These are phyloP conservation scores for Serendipita sp. DNA, from an alignment of 768 basidiomycete genomes.

Conservation along the genomic window DNA sequence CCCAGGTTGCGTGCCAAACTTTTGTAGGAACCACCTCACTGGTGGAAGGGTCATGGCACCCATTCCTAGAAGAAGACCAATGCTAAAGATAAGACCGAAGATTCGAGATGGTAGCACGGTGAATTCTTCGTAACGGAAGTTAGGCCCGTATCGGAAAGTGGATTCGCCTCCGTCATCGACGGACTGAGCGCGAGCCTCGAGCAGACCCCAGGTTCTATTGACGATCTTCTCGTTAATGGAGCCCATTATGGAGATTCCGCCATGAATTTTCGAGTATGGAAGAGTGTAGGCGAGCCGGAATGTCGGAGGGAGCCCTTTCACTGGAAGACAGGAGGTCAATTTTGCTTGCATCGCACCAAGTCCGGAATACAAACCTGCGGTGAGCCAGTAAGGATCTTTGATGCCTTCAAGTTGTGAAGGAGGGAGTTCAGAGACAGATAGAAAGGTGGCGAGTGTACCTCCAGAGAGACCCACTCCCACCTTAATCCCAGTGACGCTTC, in stretches of 20 bases:
- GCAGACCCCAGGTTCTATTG: slow-evolving; percentile 40
- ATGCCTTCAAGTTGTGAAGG: slow-evolving; percentile 18
- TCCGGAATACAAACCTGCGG: slow-evolving; percentile 23
- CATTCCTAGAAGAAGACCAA: not conserved
- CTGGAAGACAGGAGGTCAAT: slow-evolving; percentile 14
- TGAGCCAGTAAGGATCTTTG: slow-evolving; percentile 24
- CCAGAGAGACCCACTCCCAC: slow-evolving; percentile 40
- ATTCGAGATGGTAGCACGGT: slow-evolving; percentile 11
- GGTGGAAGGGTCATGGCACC: not conserved
- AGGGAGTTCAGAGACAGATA: slow-evolving; percentile 18
- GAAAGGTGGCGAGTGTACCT: slow-evolving; percentile 34
- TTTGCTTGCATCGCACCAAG: not conserved
- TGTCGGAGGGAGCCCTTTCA: slow-evolving; percentile 19
- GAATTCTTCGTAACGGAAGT: slow-evolving; percentile 69
- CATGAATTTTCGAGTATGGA: slow-evolving; percentile 22
- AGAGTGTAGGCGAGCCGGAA: slow-evolving; percentile 23
- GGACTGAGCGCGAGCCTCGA: slow-evolving; percentile 18
- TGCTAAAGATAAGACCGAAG: slow-evolving; percentile 9
- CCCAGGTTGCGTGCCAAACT: not conserved
- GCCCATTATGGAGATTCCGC: slow-evolving; percentile 30
- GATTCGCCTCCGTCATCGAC: slow-evolving; percentile 9
- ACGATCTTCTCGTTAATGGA: slow-evolving; percentile 32
- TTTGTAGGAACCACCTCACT: slow-evolving; percentile 1
- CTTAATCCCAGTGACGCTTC: slow-evolving; percentile 39
- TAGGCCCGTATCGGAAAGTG: slow-evolving; percentile 38